A percentile compares a stretch with the other conserved stretches of the same genome.
Conservation (phyloP, 306 rosid genomes). For the Mucuna pruriens region DNA sequence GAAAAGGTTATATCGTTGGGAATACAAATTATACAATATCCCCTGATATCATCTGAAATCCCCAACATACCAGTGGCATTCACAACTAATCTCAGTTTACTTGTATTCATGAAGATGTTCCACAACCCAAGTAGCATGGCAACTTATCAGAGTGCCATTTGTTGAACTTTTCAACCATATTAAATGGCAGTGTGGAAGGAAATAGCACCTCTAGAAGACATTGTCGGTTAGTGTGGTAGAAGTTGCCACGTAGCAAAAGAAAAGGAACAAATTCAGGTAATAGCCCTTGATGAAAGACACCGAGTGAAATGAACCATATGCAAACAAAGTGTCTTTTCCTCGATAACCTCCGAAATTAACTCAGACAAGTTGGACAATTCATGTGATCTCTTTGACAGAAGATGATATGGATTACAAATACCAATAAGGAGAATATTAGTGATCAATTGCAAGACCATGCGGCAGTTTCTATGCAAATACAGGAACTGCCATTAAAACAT, state of each 20-base stretch:
- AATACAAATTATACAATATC: background rate
- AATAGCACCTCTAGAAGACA: conserved; percentile 11
- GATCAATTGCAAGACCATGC: background rate
- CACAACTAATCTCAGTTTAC: background rate
- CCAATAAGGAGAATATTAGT: too few relatives aligned
- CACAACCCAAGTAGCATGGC: conserved; percentile 14
- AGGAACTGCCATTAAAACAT: background rate
- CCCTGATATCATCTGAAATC: background rate
- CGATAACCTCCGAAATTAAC: conserved; percentile 42
- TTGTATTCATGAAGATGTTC: conserved; percentile 16
- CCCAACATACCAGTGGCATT: conserved; percentile 25
- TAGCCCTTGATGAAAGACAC: conserved; percentile 35
- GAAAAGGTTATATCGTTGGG: background rate
- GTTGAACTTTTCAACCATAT: conserved; percentile 30
- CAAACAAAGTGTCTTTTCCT: conserved; percentile 47
- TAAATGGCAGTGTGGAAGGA: conserved; percentile 13
- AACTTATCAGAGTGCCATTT: conserved; percentile 25
- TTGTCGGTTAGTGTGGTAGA: background rate
- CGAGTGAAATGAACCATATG: conserved; percentile 36
- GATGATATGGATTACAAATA: too few relatives aligned
- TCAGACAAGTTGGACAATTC: conserved; percentile 34
- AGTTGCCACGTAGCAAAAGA: conserved; percentile 21
- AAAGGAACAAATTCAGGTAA: conserved; percentile 32
- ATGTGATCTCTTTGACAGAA: conserved; percentile 49
- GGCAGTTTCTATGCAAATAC: background rate